A percentile compares a stretch with the other conserved stretches of the same genome.
Evolutionary conservation across 768 basidiomycete species (phyloP).

Genomic region (Hericium erinaceus): DNA sequence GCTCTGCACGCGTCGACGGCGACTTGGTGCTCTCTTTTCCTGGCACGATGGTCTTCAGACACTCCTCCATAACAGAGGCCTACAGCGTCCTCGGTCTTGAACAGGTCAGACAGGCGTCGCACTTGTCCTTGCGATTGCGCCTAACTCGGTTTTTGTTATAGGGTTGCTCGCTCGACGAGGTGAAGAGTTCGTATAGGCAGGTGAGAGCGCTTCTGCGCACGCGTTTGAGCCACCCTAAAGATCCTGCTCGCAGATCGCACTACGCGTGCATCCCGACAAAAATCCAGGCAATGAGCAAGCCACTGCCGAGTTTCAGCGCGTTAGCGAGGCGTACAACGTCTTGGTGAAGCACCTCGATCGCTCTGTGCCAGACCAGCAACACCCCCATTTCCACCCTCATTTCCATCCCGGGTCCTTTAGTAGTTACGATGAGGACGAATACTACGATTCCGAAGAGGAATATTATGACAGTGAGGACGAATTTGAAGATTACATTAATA

Average conservation of each 20-base stretch:
- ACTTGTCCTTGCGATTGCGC: neutral
- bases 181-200: constrained; percentile 64
- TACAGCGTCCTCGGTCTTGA: constrained; percentile 42
- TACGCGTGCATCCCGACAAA: constrained; percentile 71
- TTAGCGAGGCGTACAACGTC: constrained; percentile 60
- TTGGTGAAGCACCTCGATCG: constrained; percentile 47
- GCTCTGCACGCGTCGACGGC: neutral
- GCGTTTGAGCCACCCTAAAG: neutral
- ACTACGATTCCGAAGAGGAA: constrained; percentile 28
- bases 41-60: constrained; percentile 27
- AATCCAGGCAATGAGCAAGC: constrained; percentile 57
- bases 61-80: constrained; percentile 27
- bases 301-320: constrained; percentile 57
- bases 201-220: constrained; percentile 20
- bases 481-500: constrained; percentile 19
- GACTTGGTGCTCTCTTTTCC: neutral
- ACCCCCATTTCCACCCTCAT: constrained; percentile 10
- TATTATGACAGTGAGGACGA: constrained; percentile 28
- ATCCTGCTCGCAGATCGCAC: constrained; percentile 36
- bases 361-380: constrained; percentile 20
- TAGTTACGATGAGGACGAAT: constrained; percentile 22
- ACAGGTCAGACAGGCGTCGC: constrained; percentile 28
- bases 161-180: constrained; percentile 53
- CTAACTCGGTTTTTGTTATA: constrained; percentile 17
- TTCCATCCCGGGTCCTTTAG: constrained; percentile 1